These are phyloP conservation scores for Nicotiana otophora DNA, from an alignment of 257 asterid species.

Conservation along the genomic window DNA sequence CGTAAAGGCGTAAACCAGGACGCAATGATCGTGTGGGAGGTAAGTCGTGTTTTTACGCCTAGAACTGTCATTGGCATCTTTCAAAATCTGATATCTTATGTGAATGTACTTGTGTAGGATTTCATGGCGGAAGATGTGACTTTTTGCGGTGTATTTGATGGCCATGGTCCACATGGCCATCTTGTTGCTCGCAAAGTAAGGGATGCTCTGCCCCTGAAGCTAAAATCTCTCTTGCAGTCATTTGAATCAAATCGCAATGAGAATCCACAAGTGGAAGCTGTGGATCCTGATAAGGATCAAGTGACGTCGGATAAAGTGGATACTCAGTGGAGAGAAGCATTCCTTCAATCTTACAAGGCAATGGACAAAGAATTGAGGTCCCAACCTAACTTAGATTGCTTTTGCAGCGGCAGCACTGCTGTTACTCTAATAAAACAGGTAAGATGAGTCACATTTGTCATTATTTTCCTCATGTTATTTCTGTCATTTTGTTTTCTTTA, in stretches of 20 bases:
- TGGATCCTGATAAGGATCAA: constrained; percentile 48
- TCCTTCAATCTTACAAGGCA: constrained; percentile 78
- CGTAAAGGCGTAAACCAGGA: constrained; percentile 97
- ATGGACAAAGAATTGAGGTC: constrained; percentile 95
- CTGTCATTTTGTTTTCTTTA: not conserved
- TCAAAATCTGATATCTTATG: not conserved
- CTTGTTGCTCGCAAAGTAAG: constrained; percentile 92
- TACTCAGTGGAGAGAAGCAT: constrained; percentile 70
- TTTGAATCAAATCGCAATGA: constrained; percentile 54
- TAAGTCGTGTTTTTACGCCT: constrained; percentile 24
- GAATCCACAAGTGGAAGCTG: constrained; percentile 50
- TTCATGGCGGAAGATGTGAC: constrained; percentile 78
- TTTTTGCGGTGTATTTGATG: constrained; percentile 92
- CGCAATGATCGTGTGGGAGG: constrained; percentile 99
- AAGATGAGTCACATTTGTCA: not conserved
- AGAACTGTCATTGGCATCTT: too few species aligned
- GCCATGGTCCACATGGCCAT: constrained; percentile 98
- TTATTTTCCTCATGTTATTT: not conserved
- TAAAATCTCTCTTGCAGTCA: constrained; percentile 51
- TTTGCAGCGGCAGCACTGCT: constrained; percentile 98
- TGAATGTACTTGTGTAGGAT: constrained; percentile 42
- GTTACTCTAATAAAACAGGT: constrained; percentile 83
- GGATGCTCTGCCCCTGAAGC: constrained; percentile 70
- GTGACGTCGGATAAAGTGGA: constrained; percentile 43
- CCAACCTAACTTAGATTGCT: constrained; percentile 86